Percentiles rank a stretch among this genome's conserved stretches.
These are phyloP conservation scores for Pythium pyrilobum DNA, from an alignment of 352 stramenopile genomes.

Conservation along the genomic window DNA sequence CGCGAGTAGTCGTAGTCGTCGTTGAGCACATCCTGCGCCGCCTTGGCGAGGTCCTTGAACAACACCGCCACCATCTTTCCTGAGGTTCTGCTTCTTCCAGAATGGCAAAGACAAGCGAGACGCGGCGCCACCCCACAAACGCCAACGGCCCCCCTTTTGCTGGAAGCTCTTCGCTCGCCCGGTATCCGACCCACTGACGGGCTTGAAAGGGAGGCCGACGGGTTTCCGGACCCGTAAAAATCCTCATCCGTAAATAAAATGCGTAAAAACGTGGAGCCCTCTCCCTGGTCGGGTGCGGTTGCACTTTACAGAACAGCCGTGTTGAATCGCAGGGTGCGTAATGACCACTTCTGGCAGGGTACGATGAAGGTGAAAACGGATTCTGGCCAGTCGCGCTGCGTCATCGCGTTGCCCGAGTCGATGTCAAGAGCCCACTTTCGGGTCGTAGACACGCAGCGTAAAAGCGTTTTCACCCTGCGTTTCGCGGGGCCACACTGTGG, in stretches of 20 bases:
- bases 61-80: conserved; percentile 46
- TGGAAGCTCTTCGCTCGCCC: not conserved
- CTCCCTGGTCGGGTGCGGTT: too few relatives aligned
- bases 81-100: conserved; percentile 29
- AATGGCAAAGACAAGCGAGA: conserved; percentile 27
- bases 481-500: too few relatives aligned
- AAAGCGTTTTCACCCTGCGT: not conserved
- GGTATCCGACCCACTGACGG: not conserved
- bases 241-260: too few relatives aligned
- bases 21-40: conserved; percentile 64
- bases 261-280: not conserved
- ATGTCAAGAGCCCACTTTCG: conserved; percentile 4
- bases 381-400: not conserved
- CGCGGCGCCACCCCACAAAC: conserved; percentile 9
- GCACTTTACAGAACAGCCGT: conserved; percentile 3
- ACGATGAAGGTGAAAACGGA: not conserved
- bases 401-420: not conserved
- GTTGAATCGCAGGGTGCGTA: not conserved
- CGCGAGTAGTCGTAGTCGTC: conserved; percentile 89
- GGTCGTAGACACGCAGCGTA: not conserved
- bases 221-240: too few relatives aligned
- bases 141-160: not conserved
- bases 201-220: conserved; percentile 2
- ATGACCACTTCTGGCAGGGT: not conserved
- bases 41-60: conserved; percentile 83